Base-by-base conservation (phyloP, 1,284 basidiomycete genomes). In the Gomphus bonarii region DNA sequence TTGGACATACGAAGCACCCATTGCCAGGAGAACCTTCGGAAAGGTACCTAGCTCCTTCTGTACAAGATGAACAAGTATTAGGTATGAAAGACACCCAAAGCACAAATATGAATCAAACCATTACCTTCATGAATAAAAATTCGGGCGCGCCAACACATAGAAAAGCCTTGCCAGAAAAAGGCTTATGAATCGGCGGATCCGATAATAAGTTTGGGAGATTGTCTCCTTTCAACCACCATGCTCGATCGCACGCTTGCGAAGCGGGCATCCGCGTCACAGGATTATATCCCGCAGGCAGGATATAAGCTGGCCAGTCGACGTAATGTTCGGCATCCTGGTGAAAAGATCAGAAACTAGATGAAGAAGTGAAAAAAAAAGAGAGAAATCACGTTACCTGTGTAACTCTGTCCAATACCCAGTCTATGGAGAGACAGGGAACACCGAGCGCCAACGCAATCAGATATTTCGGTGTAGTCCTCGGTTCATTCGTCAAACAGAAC, bases 381-480 rank as follows among this genome's bases (percentile, higher is more conserved):
- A 53, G 46, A n/a, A n/a, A n/a, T n/a, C 30, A 64, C 30, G 25
- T 66, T 63, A 80, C 79, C 60, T 63, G 64, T 14, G 74, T 66
- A 31, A 73, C 74, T 25, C 77, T 74, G 10, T 75, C 64, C 16
- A 91, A 63, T 12, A 53, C 59, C 79, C 84, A 94, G 2, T 76
- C 70, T 3, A 76, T 67, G 0, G 78, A 78, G n/a, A 95, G 65
- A 63, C 90, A 91, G 0, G 92, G 93, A 50, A 95, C 82, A 6
- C 92, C 92, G 30, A 92, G 72, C 0, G 88, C 90, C 31, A 95
- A 75, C 6, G 91, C 89, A 5, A 85, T 76, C 53, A 95, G 73
- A 64, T 81, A 91, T 67, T 93, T 94, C 3, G 84, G 77, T 60
- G 88, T 93, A 59, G 81, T 78, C 59, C 75, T 78, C 8, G 74